phyloP scores from a whole-genome alignment of 352 stramenopile species.

The Phytophthora kernoviae region DNA sequence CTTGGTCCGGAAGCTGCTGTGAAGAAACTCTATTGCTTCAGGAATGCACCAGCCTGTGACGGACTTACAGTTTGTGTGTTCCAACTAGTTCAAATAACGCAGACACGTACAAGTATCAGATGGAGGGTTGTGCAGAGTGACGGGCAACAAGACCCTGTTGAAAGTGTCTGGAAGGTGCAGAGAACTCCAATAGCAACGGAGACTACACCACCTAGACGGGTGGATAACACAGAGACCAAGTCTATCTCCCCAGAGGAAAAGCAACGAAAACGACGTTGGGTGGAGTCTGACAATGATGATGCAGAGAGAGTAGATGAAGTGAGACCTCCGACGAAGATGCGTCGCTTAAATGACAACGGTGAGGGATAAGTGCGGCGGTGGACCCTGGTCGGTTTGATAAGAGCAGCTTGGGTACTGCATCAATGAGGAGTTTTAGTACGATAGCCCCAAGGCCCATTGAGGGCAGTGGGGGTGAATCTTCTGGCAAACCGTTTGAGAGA shows the following conservation, averaged over 20 bases:
- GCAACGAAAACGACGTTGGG: constrained; percentile 7
- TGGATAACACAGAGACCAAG: neutral
- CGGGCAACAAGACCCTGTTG: too few relatives aligned
- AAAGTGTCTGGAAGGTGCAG: constrained; percentile 20
- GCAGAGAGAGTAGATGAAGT: constrained; percentile 7
- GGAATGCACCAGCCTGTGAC: constrained; percentile 23
- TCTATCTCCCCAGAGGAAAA: constrained; percentile 11
- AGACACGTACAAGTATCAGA: neutral
- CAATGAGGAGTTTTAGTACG: neutral
- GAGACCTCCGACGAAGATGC: constrained; percentile 14
- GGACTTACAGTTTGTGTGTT: constrained; percentile 37
- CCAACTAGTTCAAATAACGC: constrained; percentile 8
- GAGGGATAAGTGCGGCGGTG: neutral
- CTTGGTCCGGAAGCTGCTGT: constrained; percentile 25
- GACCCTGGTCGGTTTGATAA: neutral
- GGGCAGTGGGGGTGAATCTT: neutral
- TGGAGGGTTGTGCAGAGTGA: neutral
- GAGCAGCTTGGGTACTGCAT: neutral
- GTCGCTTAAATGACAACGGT: neutral
- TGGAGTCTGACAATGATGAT: neutral
- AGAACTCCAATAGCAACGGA: neutral
- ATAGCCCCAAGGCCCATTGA: neutral
- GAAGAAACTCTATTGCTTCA: constrained; percentile 46
- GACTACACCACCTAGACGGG: constrained; percentile 3
- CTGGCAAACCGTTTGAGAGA: neutral